Conservation (phyloP, 345 rosid species). For the Toxicodendron radicans region DNA sequence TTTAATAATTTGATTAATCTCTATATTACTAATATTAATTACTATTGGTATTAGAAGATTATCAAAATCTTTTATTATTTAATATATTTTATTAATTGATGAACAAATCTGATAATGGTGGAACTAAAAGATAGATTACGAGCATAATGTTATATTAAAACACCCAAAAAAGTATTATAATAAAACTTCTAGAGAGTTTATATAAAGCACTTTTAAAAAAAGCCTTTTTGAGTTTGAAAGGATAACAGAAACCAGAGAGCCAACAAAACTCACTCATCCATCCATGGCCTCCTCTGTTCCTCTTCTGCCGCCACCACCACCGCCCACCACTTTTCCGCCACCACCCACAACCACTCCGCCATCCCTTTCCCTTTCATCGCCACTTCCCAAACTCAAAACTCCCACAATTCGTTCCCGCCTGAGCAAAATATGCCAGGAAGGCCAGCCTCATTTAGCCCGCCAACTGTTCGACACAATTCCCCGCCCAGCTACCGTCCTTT, state of each 20-base stretch:
- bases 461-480: slow-evolving; percentile 83
- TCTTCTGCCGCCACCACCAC: slow-evolving; percentile 33
- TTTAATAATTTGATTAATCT: too few species aligned
- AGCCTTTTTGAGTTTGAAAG: too few species aligned
- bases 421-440: slow-evolving; percentile 72
- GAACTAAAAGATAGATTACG: too few species aligned
- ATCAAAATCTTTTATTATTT: too few species aligned
- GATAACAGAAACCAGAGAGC: slow-evolving; percentile 6
- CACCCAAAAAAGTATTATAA: too few species aligned
- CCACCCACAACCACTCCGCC: slow-evolving; percentile 16
- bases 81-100: too few species aligned
- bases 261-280: neutral
- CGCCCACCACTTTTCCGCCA: slow-evolving; percentile 19
- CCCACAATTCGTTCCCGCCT: slow-evolving; percentile 83
- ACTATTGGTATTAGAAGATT: too few species aligned
- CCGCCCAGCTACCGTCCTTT: slow-evolving; percentile 67
- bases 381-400: slow-evolving; percentile 44
- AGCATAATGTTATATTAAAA: too few species aligned
- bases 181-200: too few species aligned
- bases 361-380: slow-evolving; percentile 33
- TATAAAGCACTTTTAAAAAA: too few species aligned
- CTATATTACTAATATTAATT: too few species aligned
- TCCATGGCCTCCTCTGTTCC: slow-evolving; percentile 50
- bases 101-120: too few species aligned
- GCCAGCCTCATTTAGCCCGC: slow-evolving; percentile 75